Evolutionary conservation across 495 filamentous ascomycete genomes (phyloP).

Genomic region (Neurospora tetrasperma): DNA sequence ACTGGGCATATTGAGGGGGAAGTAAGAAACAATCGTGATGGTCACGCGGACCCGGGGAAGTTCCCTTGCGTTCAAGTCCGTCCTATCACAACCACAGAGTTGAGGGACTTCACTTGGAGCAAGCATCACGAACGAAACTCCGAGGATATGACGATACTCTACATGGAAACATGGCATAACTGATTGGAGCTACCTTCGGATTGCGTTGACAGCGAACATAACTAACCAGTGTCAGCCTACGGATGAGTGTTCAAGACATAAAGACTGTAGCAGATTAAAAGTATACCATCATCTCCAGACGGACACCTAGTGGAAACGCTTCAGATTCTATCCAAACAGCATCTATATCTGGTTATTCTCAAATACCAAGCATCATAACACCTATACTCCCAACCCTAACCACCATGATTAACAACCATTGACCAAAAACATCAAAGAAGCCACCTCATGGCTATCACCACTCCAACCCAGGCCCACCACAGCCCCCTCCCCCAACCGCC

Average conservation of each 20-base stretch:
- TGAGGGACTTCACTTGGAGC: background rate
- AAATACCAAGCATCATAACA: background rate
- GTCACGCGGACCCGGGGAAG: background rate
- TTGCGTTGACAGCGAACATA: background rate
- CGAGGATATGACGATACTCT: background rate
- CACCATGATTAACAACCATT: background rate
- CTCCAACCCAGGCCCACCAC: conserved; percentile 54
- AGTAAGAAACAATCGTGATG: too few species aligned
- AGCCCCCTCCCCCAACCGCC: conserved; percentile 29
- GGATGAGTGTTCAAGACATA: background rate
- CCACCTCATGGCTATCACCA: background rate
- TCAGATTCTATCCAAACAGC: background rate
- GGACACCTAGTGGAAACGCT: background rate
- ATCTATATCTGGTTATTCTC: background rate
- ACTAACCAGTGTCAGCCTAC: background rate
- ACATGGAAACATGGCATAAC: background rate
- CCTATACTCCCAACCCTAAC: background rate
- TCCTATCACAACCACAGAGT: background rate
- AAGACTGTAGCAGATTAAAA: background rate
- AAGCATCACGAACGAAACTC: background rate
- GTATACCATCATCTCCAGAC: background rate
- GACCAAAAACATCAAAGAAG: background rate
- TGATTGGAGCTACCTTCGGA: background rate
- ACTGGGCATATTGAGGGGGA: background rate
- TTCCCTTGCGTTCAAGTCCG: background rate